Evolutionary conservation across 495 filamentous ascomycete genomes (phyloP).

Genomic region (Cercophora newfieldiana): DNA sequence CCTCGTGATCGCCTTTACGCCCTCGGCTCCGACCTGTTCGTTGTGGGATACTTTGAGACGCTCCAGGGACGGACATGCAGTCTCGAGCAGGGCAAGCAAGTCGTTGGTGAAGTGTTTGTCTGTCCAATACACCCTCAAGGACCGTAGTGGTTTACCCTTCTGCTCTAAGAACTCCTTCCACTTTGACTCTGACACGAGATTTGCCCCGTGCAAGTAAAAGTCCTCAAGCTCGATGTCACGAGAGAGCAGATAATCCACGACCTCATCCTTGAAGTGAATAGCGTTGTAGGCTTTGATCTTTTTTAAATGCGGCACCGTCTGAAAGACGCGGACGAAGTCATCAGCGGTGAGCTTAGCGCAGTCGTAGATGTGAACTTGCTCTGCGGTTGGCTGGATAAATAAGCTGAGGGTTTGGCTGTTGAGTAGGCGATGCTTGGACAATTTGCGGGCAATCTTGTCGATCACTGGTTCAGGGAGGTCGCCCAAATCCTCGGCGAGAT

Average conservation of each 20-base stretch:
- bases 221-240: slow-evolving; percentile 61
- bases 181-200: slow-evolving; percentile 68
- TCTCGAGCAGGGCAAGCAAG: slow-evolving; percentile 53
- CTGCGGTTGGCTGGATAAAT: slow-evolving; percentile 68
- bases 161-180: slow-evolving; percentile 67
- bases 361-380: slow-evolving; percentile 76
- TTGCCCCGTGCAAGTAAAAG: slow-evolving; percentile 72
- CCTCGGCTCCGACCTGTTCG: slow-evolving; percentile 47
- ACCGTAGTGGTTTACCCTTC: slow-evolving; percentile 62
- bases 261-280: slow-evolving; percentile 82
- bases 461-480: slow-evolving; percentile 68
- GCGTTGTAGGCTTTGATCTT: slow-evolving; percentile 72
- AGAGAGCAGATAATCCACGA: slow-evolving; percentile 75
- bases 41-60: slow-evolving; percentile 71
- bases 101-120: slow-evolving; percentile 63
- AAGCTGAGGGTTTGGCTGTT: slow-evolving; percentile 69
- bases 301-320: slow-evolving; percentile 65
- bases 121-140: slow-evolving; percentile 71
- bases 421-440: slow-evolving; percentile 76
- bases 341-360: slow-evolving; percentile 70
- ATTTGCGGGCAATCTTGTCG: slow-evolving; percentile 73
- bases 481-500: slow-evolving; percentile 79
- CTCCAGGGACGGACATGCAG: slow-evolving; percentile 60
- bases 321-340: slow-evolving; percentile 78
- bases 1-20: slow-evolving; percentile 52